Evolutionary conservation across 306 rosid species (phyloP).

Genomic region (Coriaria nepalensis): DNA sequence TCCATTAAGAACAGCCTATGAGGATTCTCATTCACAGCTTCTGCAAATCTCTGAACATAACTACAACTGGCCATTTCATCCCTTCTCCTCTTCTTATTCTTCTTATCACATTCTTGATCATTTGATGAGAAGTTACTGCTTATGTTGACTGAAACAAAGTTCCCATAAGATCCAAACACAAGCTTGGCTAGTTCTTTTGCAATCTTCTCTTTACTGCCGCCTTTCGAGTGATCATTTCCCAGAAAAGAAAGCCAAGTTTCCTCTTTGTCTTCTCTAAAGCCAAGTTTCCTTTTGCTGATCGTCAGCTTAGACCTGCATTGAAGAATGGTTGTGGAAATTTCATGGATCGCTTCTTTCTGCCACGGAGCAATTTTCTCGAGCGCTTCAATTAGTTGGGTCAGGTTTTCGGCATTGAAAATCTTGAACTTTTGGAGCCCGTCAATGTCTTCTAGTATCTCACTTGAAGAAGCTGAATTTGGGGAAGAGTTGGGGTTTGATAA

Average conservation of each 20-base stretch:
- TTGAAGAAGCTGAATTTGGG: slow-evolving; percentile 85
- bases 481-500: slow-evolving; percentile 81
- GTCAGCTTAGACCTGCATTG: slow-evolving; percentile 50
- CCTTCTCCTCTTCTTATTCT: slow-evolving; percentile 39
- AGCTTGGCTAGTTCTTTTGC: slow-evolving; percentile 63
- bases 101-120: slow-evolving; percentile 17
- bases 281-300: slow-evolving; percentile 8
- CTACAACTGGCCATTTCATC: slow-evolving; percentile 28
- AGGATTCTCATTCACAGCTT: slow-evolving; percentile 68
- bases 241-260: slow-evolving; percentile 55
- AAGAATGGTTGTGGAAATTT: slow-evolving; percentile 45
- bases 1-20: slow-evolving; percentile 74
- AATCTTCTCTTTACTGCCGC: slow-evolving; percentile 42
- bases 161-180: slow-evolving; percentile 51
- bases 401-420: slow-evolving; percentile 37
- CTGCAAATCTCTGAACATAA: slow-evolving; percentile 53
- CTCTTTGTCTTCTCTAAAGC: slow-evolving; percentile 25
- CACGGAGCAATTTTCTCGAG: slow-evolving; percentile 45
- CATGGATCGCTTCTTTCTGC: slow-evolving; percentile 33
- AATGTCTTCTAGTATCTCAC: slow-evolving; percentile 55
- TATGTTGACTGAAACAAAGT: slow-evolving; percentile 32
- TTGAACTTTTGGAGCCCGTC: slow-evolving; percentile 36
- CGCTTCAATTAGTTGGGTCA: slow-evolving; percentile 38
- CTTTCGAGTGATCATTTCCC: slow-evolving; percentile 33
- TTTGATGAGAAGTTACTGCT: slow-evolving; percentile 28